phyloP scores from a whole-genome alignment of 1,284 basidiomycete genomes.

The Gymnopus androsaceus region DNA sequence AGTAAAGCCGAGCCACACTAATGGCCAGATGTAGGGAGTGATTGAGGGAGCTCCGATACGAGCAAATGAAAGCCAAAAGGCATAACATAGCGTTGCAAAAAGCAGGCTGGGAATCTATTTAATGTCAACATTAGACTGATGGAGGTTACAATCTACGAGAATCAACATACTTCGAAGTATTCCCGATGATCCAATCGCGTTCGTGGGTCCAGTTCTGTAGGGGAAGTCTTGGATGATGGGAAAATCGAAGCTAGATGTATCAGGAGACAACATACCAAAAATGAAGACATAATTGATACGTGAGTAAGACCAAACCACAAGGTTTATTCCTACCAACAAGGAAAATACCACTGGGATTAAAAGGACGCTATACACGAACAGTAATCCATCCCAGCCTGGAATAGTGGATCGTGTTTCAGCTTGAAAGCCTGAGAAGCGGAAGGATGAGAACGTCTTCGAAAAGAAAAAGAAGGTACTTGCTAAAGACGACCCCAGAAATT shows the following conservation, averaged over 20 bases:
- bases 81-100: conserved; percentile 74
- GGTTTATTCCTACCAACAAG: conserved; percentile 79
- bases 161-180: conserved; percentile 70
- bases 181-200: conserved; percentile 78
- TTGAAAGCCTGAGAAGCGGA: conserved; percentile 72
- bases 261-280: conserved; percentile 61
- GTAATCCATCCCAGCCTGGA: conserved; percentile 71
- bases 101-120: conserved; percentile 77
- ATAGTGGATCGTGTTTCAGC: conserved; percentile 58
- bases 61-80: conserved; percentile 85
- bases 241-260: background rate
- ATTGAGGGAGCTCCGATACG: conserved; percentile 54
- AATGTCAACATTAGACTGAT: background rate
- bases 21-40: conserved; percentile 73
- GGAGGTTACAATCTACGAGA: too few relatives aligned
- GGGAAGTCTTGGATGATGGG: conserved; percentile 1
- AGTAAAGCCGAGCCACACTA: conserved; percentile 79
- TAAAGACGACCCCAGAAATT: conserved; percentile 66
- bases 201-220: conserved; percentile 74
- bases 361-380: conserved; percentile 82
- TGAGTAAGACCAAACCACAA: conserved; percentile 74
- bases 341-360: conserved; percentile 79
- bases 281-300: conserved; percentile 93
- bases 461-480: conserved; percentile 44
- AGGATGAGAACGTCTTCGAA: conserved; percentile 8